Evolutionary conservation across 2,329 filamentous ascomycete species (phyloP), one percentile per base, ranked within the genome.

Genomic region (Exophiala xenobiotica): DNA sequence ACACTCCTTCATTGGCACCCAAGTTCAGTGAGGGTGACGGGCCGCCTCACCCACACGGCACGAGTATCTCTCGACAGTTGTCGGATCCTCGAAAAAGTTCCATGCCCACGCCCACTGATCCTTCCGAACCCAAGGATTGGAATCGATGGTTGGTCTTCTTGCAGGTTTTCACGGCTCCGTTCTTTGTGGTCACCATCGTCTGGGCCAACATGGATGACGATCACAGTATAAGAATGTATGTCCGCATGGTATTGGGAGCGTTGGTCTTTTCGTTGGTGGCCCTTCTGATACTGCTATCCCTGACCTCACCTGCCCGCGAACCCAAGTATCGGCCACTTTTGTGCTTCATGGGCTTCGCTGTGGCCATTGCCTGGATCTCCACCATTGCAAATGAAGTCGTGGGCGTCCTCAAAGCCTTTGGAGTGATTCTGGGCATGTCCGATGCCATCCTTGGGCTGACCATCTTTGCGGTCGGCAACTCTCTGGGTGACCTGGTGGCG

Each of bases 301-400:
- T 84, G 16, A 95, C 91, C 0, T 81, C 79, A 0, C 78, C 85
- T 6, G 75, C 81, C 43, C 79, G 78, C 26, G 83, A 85, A 23
- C 87, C 88, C 0, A 82, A 78, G 57, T 88, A 88, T 68, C 86
- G 91, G 53, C 86, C 85, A 42, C 65, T 92, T 19, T 78, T 97
- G 39, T 95, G 90, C 65, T 89, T 96, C 64, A 74, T 95, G 27
- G 93, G 95, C 5, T 99, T 99, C 65, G 75, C 87, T 6, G 95
- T 97, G 52, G 85, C 87, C 56, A 93, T 97, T 51, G 87, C 89
- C 19, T 99, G 95, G 93, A 96, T 97, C 62, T 93, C 90, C 31
- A 93, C 90, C 1, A 90, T 99, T 61, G 92, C 93, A 1, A 89
- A 90, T 27, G 92, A 99, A 73, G 93, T 99, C 4, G 93, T 99